Percentiles rank a stretch among this genome's conserved stretches.
Conservation (phyloP, 257 asterid genomes). For the Paraleonurus japonicus region DNA sequence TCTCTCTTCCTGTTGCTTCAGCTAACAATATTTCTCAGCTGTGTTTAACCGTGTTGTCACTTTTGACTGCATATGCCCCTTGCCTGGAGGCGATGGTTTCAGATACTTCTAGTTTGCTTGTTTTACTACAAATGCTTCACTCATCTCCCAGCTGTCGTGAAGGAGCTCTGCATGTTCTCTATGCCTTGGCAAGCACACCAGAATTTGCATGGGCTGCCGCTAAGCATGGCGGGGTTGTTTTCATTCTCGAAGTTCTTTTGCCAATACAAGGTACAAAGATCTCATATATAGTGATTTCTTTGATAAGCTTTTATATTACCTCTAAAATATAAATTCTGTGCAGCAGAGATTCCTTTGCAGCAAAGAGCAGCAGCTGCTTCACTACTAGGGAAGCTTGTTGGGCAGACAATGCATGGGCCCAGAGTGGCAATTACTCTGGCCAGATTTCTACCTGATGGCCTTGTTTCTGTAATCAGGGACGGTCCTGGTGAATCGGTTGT, state of each 20-base stretch:
- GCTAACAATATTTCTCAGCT: slow-evolving; percentile 76
- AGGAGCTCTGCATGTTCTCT: slow-evolving; percentile 95
- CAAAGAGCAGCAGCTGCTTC: slow-evolving; percentile 99
- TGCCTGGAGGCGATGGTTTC: slow-evolving; percentile 98
- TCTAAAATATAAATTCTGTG: slow-evolving; percentile 36
- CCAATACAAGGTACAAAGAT: slow-evolving; percentile 69
- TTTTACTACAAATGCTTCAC: slow-evolving; percentile 91
- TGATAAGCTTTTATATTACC: slow-evolving; percentile 16
- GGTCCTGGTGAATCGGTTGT: slow-evolving; percentile 99
- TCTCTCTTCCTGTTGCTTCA: slow-evolving; percentile 83
- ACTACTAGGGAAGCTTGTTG: slow-evolving; percentile 85
- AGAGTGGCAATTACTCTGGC: slow-evolving; percentile 95
- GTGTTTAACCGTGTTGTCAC: slow-evolving; percentile 78
- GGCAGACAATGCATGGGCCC: slow-evolving; percentile 99
- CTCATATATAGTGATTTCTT: slow-evolving; percentile 8
- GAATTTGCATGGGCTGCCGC: slow-evolving; percentile 99
- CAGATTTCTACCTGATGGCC: slow-evolving; percentile 95
- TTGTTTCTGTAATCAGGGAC: slow-evolving; percentile 85
- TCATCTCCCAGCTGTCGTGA: slow-evolving; percentile 95
- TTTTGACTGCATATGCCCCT: slow-evolving; percentile 91
- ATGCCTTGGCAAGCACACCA: slow-evolving; percentile 96
- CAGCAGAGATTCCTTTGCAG: slow-evolving; percentile 92
- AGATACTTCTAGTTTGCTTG: slow-evolving; percentile 88
- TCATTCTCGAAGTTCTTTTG: slow-evolving; percentile 90
- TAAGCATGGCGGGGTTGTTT: slow-evolving; percentile 99